Base-by-base conservation (phyloP, 2,329 filamentous ascomycete genomes). In the Blumeriella jaapii region DNA sequence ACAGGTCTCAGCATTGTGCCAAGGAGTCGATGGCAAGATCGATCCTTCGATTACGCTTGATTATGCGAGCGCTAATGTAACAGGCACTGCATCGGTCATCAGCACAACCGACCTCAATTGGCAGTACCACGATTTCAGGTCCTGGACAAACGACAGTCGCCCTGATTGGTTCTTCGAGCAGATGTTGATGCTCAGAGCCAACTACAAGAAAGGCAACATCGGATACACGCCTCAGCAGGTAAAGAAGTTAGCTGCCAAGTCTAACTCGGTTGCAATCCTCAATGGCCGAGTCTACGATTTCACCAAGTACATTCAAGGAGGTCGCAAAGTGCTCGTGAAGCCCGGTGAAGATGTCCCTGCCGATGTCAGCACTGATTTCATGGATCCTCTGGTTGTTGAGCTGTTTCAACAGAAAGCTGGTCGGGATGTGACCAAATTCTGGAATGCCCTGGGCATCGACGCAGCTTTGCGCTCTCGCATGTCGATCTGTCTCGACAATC, bases 111-210 rank as follows among this genome's bases (percentile, higher is more conserved):
- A 96, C 52, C 46, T 67, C 14, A 93, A 95, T 53, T 65, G 76
- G 14, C 64, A 72, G 43, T 98, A 93, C 56, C 91, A 98, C 54
- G 91, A 98, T 56, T 98, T 98, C 72, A 77, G 91, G 40, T 76
- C 71, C 54, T 86, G 74, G 54, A 84, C 72, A 20, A 84, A 86
- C 46, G 83, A 94, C 54, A 79, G 71, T 32, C 78, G 87, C 8
- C 76, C 79, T 2, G 85, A 94, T 55, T 98, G 91, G 91, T 96
- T 89, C 62, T 79, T 70, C 38, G 84, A 98, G 61, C 78, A 87
- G 57, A 85, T 95, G 71, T 68, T 77, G 19, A 74, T 77, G 56
- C 63, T 98, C 34, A 81, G 79, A 49, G 61, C 73, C 19, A 78
- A 77, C 47, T 96, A 81, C 66, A 80, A 82, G 60, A 93, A 93